Base-by-base conservation (phyloP, 148 eudicot species). In the Vaccinium vitisidaea region DNA sequence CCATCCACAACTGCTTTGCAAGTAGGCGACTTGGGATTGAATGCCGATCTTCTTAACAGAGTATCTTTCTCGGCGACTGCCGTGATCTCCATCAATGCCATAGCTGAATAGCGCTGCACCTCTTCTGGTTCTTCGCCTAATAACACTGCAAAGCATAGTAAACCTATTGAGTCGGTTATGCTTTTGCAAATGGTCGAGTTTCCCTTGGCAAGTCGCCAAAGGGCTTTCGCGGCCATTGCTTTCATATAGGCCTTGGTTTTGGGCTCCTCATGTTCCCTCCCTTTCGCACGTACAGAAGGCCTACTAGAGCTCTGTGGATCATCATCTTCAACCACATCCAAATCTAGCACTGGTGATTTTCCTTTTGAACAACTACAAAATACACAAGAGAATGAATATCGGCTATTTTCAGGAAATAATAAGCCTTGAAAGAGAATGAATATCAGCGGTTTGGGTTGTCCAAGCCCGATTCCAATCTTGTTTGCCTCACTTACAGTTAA, bases 181-280 rank as follows among this genome's bases (percentile, higher is more conserved):
- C 23, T 79, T 11, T 58, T 65, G 82, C 82, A 79, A 79, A 55
- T 79, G 82, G 69, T 2, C 4, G 82, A 55, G 48, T 79, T 79
- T 39, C 65, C 82, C 25, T 8, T 32, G 69, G 82, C 82, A 36
- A 79, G 82, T 14, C 10, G 69, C 82, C 50, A 79, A 55, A 79
- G 82, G 67, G 82, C 82, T 19, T 67, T 79, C 8, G 82, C 82
- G 32, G 82, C 82, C 82, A 79, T 79, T 55, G 82, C 69, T 56
- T 79, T 79, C 82, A 56, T 79, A 19, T 32, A 55, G 15, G 49
- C 23, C 50, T 79, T 79, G 49, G 82, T 79, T 1, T 0, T 23
- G 3, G 82, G 82, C 6, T 79, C 82, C 25, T 56, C 82, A n/a
- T 6, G 0, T 32, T 79, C 82, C 50, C 82, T 79, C 69, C 52